Evolutionary conservation across 2,329 filamentous ascomycete species (phyloP), one percentile per base, ranked within the genome.

Genomic region (Epichloe gansuensis): DNA sequence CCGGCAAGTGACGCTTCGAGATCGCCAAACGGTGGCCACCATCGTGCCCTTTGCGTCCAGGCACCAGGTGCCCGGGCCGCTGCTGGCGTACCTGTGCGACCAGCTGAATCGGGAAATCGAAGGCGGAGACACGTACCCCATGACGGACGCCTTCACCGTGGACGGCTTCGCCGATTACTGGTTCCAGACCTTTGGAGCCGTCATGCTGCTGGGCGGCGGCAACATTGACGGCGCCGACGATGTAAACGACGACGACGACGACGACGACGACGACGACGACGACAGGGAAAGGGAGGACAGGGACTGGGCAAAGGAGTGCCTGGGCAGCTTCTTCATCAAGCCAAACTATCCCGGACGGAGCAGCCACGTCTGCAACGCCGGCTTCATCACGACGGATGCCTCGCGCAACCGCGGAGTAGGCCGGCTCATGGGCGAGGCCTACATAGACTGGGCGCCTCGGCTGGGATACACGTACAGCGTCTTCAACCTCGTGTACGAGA

Each of bases 401-500:
- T 78, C 83, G 50, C 81, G 86, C 55, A 86, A 86, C 66, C 83
- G 83, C 55, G 86, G 86, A 58, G 85, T 87, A 1, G 86, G 86
- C 52, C 79, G 84, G 42, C 73, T 87, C 56, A 86, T 90, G 82
- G 85, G 85, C 51, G 85, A 88, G 70, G 75, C 80, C 34, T 89
- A 88, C 66, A 73, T 90, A 35, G 84, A 88, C 64, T 89, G 84
- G 83, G 85, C 86, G 13, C 84, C 85, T 34, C 81, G 82, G 81
- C 86, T 78, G 70, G 88, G 89, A 47, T 95, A 95, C 71, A 86
- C 85, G 1, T 95, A 95, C 72, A 91, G 87, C 42, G 88, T 95
- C 57, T 95, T 95, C 76, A 95, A 95, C 68, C 79, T 95, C 48
- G 90, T 95, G 6, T 95, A 95, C 72, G 90, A 95, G 74, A 94